These are phyloP conservation scores for Solanum clarkiae DNA, from an alignment of 257 asterid species.

Conservation along the genomic window DNA sequence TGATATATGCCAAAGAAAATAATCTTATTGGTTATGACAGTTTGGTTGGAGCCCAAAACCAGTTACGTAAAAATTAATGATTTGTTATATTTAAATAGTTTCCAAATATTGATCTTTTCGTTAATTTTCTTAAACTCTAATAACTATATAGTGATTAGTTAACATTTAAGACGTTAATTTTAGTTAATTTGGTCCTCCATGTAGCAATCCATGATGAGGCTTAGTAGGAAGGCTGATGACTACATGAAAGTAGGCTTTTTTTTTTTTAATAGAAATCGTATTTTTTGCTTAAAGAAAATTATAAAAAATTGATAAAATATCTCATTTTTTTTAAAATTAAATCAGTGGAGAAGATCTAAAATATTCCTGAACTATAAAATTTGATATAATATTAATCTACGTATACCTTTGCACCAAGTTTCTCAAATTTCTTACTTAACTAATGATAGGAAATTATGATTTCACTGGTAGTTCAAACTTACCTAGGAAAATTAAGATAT, in stretches of 20 bases:
- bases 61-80: background rate
- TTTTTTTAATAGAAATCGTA: no score
- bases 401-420: no score
- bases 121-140: background rate
- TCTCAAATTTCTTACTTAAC: background rate
- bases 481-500: background rate
- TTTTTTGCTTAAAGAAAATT: no score
- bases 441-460: background rate
- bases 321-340: no score
- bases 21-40: background rate
- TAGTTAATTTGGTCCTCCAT: background rate
- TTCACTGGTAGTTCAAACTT: background rate
- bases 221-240: background rate
- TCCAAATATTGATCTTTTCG: background rate
- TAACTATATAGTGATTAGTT: background rate
- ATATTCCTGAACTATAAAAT: no score
- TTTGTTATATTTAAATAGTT: background rate
- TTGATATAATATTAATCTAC: no score
- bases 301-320: no score
- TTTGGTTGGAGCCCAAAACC: background rate
- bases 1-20: background rate
- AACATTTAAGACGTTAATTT: background rate
- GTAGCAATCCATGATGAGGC: background rate
- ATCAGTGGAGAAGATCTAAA: no score
- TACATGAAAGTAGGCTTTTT: no score